These are phyloP conservation scores for Calonectria leucothoes DNA, from an alignment of 2,329 filamentous ascomycete genomes.

Conservation along the genomic window DNA sequence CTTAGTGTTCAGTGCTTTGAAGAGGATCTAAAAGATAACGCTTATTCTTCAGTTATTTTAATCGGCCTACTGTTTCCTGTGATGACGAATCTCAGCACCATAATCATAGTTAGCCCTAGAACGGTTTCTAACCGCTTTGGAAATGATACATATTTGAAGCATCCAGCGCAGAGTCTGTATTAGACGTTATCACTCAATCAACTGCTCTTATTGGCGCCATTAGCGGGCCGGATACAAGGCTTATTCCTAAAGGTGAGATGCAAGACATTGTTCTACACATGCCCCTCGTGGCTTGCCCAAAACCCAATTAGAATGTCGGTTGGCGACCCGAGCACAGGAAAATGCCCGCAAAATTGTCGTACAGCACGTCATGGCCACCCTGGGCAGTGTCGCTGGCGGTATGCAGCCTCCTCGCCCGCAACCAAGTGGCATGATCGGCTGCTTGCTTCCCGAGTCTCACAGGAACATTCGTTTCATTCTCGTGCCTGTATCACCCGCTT, in stretches of 20 bases:
- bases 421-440: not conserved
- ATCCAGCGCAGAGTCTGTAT: too few species aligned
- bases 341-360: not conserved
- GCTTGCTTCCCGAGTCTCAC: not conserved
- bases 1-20: too few species aligned
- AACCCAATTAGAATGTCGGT: not conserved
- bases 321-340: not conserved
- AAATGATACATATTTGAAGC: not conserved
- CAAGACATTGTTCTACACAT: not conserved
- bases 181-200: too few species aligned
- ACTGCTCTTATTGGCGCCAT: too few species aligned
- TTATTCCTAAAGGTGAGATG: too few species aligned
- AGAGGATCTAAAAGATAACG: too few species aligned
- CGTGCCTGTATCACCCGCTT: not conserved
- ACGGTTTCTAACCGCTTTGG: not conserved
- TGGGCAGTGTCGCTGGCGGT: not conserved
- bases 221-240: too few species aligned
- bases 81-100: not conserved
- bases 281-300: not conserved
- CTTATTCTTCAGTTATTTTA: too few species aligned
- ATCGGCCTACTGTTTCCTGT: too few species aligned
- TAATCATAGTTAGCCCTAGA: not conserved
- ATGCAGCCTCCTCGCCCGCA: not conserved
- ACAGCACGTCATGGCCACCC: not conserved
- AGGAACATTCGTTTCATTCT: not conserved